Evolutionary conservation across 306 rosid species (phyloP).

Genomic region (Hippophae gyantsensis): DNA sequence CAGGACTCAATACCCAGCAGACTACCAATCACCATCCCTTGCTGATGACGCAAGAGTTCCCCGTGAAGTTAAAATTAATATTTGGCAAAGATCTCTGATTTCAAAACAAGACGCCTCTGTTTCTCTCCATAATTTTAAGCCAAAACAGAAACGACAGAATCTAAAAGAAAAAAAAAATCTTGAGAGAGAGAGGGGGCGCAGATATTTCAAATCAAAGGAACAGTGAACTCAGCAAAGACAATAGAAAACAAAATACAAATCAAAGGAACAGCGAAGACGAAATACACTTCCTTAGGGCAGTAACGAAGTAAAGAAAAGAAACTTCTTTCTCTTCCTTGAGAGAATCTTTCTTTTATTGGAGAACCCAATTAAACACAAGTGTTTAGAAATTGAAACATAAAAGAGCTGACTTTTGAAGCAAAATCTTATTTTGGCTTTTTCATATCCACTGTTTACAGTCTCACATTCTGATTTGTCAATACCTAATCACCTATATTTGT

Average conservation of each 20-base stretch:
- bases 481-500: conserved; percentile 12
- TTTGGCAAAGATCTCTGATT: conserved; percentile 13
- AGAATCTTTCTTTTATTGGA: conserved; percentile 22
- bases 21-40: conserved; percentile 9
- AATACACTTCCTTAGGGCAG: conserved; percentile 4
- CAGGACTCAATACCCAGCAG: background rate
- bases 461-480: conserved; percentile 12
- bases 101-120: conserved; percentile 24
- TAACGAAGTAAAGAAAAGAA: conserved; percentile 25
- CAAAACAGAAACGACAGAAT: conserved; percentile 23
- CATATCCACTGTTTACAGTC: background rate
- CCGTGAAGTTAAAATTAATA: conserved; percentile 18
- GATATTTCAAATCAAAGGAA: conserved; percentile 31
- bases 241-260: background rate
- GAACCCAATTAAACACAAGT: background rate
- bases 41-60: conserved; percentile 20
- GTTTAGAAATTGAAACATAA: conserved; percentile 15
- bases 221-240: background rate
- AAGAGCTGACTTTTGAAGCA: conserved; percentile 38
- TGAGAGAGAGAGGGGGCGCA: conserved; percentile 6
- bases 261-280: background rate
- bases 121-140: conserved; percentile 25
- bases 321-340: conserved; percentile 27
- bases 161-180: conserved; percentile 22
- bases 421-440: conserved; percentile 5